Base-by-base conservation (phyloP, 768 basidiomycete genomes). In the Daedalea quercina region DNA sequence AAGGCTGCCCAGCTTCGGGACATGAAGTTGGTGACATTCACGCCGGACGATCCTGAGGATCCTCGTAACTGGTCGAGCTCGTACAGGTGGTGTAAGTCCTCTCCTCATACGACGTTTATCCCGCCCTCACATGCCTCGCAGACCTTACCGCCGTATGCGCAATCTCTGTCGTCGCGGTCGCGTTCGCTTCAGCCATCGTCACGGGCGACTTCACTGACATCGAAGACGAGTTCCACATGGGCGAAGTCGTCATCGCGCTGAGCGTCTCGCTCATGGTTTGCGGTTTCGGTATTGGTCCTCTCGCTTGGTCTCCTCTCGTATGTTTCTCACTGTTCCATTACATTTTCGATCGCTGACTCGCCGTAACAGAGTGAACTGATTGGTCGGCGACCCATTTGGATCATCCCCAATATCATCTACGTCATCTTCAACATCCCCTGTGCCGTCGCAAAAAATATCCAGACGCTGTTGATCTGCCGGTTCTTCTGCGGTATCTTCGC, bases 401-500 rank as follows among this genome's bases (percentile, higher is more conserved):
- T 69, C 47, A 57, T 68, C 33, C 71, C 77, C 2, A 67, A 68
- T 53, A 28, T 68, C 13, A 57, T 72, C 34, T 78, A 77, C 65
- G 64, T 70, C 12, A 63, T 74, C 47, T 72, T 71, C 64, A 70
- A 69, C 57, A 67, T 76, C 50, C 72, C 69, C n/a, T 69, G 69
- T 51, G 73, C 74, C 0, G 58, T 74, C 12, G 69, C 70, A 0
- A 51, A 62, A 9, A 74, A 73, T 60, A 71, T 73, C 51, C 65
- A 65, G 54, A 70, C 72, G 1, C 60, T 76, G n/a, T 60, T 77
- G 24, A 59, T 74, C 47, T 68, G 70, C 43, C 69, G 76, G 8
- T 73, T 73, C 61, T 56, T 76, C 47, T 70, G 69, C 44, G 76
- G 75, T 43, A 54, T 70, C 45, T 72, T 69, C 53, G 73, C 71